Base-by-base conservation (phyloP, 2,329 filamentous ascomycete genomes). In the Diaporthe citri region DNA sequence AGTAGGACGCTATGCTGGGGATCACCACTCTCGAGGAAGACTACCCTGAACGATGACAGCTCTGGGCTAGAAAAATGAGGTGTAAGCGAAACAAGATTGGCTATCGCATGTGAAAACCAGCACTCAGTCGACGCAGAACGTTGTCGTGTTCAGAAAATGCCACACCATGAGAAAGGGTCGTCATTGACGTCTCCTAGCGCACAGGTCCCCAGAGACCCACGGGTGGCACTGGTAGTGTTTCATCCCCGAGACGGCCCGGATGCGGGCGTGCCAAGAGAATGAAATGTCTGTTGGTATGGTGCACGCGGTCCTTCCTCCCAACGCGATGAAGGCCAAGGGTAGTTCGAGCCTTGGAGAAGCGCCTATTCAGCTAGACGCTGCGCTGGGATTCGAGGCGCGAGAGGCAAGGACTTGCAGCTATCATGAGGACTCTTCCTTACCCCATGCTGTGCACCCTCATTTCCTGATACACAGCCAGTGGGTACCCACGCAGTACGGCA, bases 111-210 rank as follows among this genome's bases (percentile, higher is more conserved):
- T 69, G 48, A 55, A 41, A 22, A 34, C 15, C 20, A 55, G 48
- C n/a, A 69, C 48, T 41, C 34, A 4, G 9, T 41, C 15, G 64
- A 28, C 28, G 64, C 64, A 41, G 34, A 41, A 39, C 13, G 64
- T 69, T 69, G 48, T 69, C 64, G 64, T 69, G 64, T 69, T 6
- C 64, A 69, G 17, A 55, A 41, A 41, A 64, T 28, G 34, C 64
- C 34, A 55, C 55, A 15, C n/a, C 46, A 20, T 17, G 48, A 22
- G n/a, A 69, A 41, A 25, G 31, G 64, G 34, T 31, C 64, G 64
- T 69, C 64, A 51, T 67, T 39, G 64, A 67, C 46, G 64, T 39
- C 22, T 12, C 20, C n/a, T 39, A 39, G 48, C 46, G 64, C 64
- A 39, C 46, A 52, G 64, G 46, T 67, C 62, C 62, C 34, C 10